These are phyloP conservation scores for Boletus coccyginus DNA, from an alignment of 768 basidiomycete genomes.

Conservation along the genomic window DNA sequence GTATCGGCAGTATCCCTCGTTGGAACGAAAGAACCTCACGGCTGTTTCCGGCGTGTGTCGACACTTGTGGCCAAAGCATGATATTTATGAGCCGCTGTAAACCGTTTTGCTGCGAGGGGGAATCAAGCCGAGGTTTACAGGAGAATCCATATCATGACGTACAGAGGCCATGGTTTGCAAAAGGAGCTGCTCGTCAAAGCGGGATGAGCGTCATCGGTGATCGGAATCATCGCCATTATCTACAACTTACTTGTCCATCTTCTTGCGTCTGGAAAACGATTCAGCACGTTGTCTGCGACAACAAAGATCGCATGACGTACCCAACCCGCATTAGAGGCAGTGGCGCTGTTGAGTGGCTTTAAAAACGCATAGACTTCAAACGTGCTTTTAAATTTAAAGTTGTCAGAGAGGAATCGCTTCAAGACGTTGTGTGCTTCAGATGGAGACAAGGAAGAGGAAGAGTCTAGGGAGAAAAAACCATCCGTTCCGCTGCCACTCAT, in stretches of 20 bases:
- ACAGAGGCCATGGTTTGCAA: conserved; percentile 39
- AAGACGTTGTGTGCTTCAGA: conserved; percentile 46
- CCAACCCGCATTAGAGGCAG: conserved; percentile 39
- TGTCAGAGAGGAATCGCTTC: conserved; percentile 41
- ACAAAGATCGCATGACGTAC: conserved; percentile 27
- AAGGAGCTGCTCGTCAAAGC: conserved; percentile 33
- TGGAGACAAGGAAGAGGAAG: conserved; percentile 35
- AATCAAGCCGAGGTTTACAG: neutral
- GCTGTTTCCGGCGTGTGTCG: conserved; percentile 35
- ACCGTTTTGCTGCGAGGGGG: conserved; percentile 42
- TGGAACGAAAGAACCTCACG: conserved; percentile 52
- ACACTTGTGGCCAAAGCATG: conserved; percentile 44
- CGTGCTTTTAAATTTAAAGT: conserved; percentile 40
- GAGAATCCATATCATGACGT: neutral
- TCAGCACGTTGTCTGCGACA: neutral
- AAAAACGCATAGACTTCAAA: conserved; percentile 48
- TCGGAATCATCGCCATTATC: neutral
- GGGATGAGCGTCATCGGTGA: conserved; percentile 3
- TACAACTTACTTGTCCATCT: conserved; percentile 47
- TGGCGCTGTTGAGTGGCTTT: conserved; percentile 36
- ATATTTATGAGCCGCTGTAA: conserved; percentile 50
- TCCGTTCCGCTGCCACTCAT: conserved; percentile 43
- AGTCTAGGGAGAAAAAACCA: conserved; percentile 38
- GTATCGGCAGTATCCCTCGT: conserved; percentile 49
- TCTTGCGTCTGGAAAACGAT: conserved; percentile 37